phyloP scores from a whole-genome alignment of 257 asterid genomes.

The Lycium barbarum region DNA sequence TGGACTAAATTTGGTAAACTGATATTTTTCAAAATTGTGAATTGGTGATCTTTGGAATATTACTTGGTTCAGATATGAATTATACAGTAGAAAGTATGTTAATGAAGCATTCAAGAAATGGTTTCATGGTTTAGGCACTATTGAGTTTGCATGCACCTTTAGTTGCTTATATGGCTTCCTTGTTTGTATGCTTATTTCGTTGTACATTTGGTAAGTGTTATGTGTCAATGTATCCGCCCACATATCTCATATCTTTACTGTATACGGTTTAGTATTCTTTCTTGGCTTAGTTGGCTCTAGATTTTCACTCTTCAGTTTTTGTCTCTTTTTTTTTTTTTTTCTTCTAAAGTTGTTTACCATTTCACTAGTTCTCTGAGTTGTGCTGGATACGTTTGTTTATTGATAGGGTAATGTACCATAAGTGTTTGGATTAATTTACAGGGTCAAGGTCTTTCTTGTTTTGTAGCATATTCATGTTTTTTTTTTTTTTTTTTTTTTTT shows the following conservation, averaged over 20 bases:
- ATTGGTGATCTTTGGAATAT: not conserved
- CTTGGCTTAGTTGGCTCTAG: not conserved
- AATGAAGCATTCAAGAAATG: no score
- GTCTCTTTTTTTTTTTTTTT: not conserved
- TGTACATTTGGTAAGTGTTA: not conserved
- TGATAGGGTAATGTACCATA: not conserved
- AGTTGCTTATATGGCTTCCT: constrained; percentile 14
- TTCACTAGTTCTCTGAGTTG: not conserved
- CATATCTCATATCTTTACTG: not conserved
- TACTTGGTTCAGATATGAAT: not conserved
- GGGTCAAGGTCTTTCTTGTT: not conserved
- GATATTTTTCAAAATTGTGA: not conserved
- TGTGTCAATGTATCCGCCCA: not conserved
- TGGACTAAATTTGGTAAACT: not conserved
- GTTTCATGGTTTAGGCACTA: no score
- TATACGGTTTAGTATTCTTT: not conserved
- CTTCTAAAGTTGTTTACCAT: not conserved
- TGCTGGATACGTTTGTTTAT: not conserved
- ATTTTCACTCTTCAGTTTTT: not conserved
- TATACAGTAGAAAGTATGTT: not conserved
- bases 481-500: not conserved
- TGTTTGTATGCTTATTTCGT: not conserved
- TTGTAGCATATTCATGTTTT: not conserved
- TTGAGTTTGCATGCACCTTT: no score
- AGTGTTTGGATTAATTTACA: not conserved